A percentile compares a stretch with the other conserved stretches of the same genome.
These are phyloP conservation scores for Chloris gayana DNA, from an alignment of 176 grass and related monocot genomes.

Conservation along the genomic window DNA sequence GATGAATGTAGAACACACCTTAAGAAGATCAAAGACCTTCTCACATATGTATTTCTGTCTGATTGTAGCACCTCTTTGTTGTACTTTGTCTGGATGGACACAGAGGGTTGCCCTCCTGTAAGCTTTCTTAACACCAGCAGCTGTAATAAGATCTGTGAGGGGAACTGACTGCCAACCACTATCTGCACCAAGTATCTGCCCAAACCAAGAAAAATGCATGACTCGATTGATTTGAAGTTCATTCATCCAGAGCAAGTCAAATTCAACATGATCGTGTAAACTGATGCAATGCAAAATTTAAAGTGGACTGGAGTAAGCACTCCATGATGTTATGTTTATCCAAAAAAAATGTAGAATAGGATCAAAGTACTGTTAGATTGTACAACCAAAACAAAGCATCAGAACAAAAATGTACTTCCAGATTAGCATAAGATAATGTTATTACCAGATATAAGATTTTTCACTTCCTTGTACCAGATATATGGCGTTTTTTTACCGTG, in stretches of 20 bases:
- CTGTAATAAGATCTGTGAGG: slow-evolving; percentile 91
- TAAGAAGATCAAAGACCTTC: slow-evolving; percentile 99
- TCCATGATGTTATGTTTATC: neutral
- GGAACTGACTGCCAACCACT: slow-evolving; percentile 95
- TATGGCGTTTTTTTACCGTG: no score
- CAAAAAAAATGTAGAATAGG: neutral
- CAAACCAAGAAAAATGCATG: slow-evolving; percentile 11
- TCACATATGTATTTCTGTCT: slow-evolving; percentile 98
- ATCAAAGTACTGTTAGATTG: neutral
- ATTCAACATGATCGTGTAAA: slow-evolving; percentile 16
- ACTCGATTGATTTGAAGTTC: neutral
- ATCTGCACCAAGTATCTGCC: slow-evolving; percentile 85
- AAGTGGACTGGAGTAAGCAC: slow-evolving; percentile 29
- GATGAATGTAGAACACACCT: slow-evolving; percentile 60
- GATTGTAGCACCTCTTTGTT: slow-evolving; percentile 89
- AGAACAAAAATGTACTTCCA: neutral
- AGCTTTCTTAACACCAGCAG: slow-evolving; percentile 82
- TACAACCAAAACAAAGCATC: neutral
- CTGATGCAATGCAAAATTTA: slow-evolving; percentile 23
- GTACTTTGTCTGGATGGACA: slow-evolving; percentile 97
- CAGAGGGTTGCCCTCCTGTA: slow-evolving; percentile 96
- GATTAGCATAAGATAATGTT: neutral
- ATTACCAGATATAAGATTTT: no score
- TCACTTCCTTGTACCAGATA: no score
- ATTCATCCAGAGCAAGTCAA: slow-evolving; percentile 7